phyloP scores from a whole-genome alignment of 2,329 filamentous ascomycete genomes.

The Bisporella sp. region DNA sequence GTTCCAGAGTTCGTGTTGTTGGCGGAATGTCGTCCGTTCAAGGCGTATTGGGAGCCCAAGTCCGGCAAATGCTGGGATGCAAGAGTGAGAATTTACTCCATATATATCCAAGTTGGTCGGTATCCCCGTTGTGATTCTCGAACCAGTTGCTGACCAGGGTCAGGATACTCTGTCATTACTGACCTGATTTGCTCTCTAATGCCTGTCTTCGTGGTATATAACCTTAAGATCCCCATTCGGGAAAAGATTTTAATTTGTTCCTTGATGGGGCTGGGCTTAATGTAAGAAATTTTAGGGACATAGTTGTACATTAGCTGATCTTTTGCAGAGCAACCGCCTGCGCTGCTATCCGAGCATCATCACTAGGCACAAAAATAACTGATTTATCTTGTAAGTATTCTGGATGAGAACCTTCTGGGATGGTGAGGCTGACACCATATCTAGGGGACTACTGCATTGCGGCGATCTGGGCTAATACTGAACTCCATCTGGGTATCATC shows the following conservation, averaged over 20 bases:
- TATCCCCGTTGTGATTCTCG: not conserved
- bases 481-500: slow-evolving; percentile 8
- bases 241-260: slow-evolving; percentile 3
- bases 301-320: not conserved
- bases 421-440: no score
- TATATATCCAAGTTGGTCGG: slow-evolving; percentile 10
- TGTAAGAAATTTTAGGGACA: not conserved
- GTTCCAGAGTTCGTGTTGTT: slow-evolving; percentile 4
- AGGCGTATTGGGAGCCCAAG: slow-evolving; percentile 2
- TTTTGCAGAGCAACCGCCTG: slow-evolving; percentile 4
- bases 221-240: slow-evolving; percentile 3
- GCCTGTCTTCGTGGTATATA: slow-evolving; percentile 7
- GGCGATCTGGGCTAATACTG: not conserved
- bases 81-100: slow-evolving; percentile 8
- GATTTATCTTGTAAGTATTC: slow-evolving; percentile 6
- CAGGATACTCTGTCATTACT: slow-evolving; percentile 9
- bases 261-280: slow-evolving; percentile 7
- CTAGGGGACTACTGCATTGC: no score
- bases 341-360: slow-evolving; percentile 6
- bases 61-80: slow-evolving; percentile 5
- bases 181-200: slow-evolving; percentile 9
- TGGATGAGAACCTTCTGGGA: no score
- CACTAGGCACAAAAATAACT: slow-evolving; percentile 3
- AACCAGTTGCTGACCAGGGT: not conserved
- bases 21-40: slow-evolving; percentile 7